Base-by-base conservation (phyloP, 345 rosid genomes). In the Geranium brycei region DNA sequence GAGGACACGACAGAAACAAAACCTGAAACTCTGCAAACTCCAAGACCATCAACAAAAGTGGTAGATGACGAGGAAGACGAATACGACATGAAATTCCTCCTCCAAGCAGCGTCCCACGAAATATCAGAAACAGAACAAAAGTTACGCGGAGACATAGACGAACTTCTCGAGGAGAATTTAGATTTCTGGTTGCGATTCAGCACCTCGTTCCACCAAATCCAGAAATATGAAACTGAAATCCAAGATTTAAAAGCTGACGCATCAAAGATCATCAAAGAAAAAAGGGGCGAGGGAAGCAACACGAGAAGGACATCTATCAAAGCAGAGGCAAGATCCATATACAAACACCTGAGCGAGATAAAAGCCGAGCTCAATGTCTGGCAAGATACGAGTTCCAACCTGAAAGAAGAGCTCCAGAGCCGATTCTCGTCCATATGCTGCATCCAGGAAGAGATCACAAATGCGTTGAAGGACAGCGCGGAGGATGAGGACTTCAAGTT, bases 401-500 rank as follows among this genome's bases (percentile, higher is more conserved):
- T 90, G 32, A 85, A 85, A 68, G 85, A 87, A 12, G 96, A 93
- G 72, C 72, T 91, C 62, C 78, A 75, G 72, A 66, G 74, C 35
- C 76, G 97, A 69, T 86, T 81, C 76, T 74, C 96, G 31, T 83
- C 92, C 0, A 17, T 93, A 47, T 84, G 85, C 53, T 60, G 72
- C 38, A 80, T 87, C 63, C 91, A 91, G 66, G 89, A 83, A 51
- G 96, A 88, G 68, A 79, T 88, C 76, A 79, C 81, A 1, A 63
- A 73, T 60, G 87, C 92, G 7, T 69, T 87, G 68, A 91, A 79
- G 67, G 71, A 60, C 2, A 91, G 97, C 61, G 96, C 96, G 11
- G 95, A 87, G 75, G 93, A 87, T 28, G 89, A 95, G 3, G 97
- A 88, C 63, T 87, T 95, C 82, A 83, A 38, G 64, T 95, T 95